Percentiles rank a stretch among this genome's conserved stretches.
These are phyloP conservation scores for Penicillium crystallinum DNA, from an alignment of 495 filamentous ascomycete species.

Conservation along the genomic window DNA sequence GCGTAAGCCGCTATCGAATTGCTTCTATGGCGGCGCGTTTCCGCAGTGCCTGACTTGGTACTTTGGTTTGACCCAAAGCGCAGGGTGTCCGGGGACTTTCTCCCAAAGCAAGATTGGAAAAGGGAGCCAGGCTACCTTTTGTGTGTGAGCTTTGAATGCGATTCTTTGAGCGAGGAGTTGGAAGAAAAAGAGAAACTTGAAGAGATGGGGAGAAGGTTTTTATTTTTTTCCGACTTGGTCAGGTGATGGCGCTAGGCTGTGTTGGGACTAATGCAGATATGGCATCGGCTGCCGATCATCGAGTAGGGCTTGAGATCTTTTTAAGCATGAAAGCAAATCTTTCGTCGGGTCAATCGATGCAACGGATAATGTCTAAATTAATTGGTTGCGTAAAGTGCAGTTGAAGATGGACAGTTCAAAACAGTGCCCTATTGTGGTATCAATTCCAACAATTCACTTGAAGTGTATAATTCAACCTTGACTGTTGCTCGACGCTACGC, in stretches of 20 bases:
- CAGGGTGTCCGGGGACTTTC: conserved; percentile 99
- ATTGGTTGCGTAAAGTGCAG: no score
- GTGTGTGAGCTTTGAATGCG: conserved; percentile 99
- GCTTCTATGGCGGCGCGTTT: conserved; percentile 99
- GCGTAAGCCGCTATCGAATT: conserved; percentile 68
- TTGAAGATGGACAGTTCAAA: no score
- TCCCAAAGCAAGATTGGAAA: conserved; percentile 73
- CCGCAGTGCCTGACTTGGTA: conserved; percentile 59
- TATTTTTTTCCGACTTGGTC: conserved; percentile 20
- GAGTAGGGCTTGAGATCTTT: background rate
- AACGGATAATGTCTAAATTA: no score
- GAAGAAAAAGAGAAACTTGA: conserved; percentile 25
- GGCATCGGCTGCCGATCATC: background rate
- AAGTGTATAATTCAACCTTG: no score
- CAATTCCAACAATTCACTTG: no score
- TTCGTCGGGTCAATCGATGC: background rate
- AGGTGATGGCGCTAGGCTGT: conserved; percentile 20
- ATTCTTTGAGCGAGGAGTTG: conserved; percentile 97
- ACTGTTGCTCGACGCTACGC: no score
- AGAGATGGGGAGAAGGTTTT: conserved; percentile 11
- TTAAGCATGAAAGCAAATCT: background rate
- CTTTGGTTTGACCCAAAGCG: conserved; percentile 30
- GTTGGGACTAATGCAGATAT: conserved; percentile 13
- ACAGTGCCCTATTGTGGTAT: no score
- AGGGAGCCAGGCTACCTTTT: conserved; percentile 47